Percentiles rank a stretch among this genome's conserved stretches.
phyloP scores from a whole-genome alignment of 2,329 filamentous ascomycete genomes.

The Aureobasidium pullulans region DNA sequence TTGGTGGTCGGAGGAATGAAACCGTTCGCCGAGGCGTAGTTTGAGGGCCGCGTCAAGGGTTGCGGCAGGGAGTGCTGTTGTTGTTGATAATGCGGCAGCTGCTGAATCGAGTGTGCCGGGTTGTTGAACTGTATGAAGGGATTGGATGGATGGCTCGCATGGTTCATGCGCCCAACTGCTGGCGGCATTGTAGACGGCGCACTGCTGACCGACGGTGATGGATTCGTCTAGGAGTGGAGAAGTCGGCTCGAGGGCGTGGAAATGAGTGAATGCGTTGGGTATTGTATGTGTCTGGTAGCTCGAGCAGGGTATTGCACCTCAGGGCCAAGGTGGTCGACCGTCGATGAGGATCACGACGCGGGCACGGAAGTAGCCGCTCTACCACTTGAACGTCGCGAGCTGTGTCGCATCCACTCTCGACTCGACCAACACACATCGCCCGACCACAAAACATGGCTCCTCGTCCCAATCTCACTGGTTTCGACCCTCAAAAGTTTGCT shows the following conservation, averaged over 20 bases:
- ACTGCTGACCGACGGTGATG: background rate
- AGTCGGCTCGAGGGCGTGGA: background rate
- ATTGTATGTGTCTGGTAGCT: background rate
- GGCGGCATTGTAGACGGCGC: slow-evolving; percentile 46
- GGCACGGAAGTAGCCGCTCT: background rate
- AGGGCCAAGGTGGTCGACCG: too few relatives aligned
- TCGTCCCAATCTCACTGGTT: slow-evolving; percentile 77
- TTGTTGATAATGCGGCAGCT: slow-evolving; percentile 33
- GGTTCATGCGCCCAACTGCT: slow-evolving; percentile 48
- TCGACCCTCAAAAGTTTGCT: slow-evolving; percentile 76
- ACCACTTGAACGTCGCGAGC: background rate
- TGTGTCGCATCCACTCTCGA: background rate
- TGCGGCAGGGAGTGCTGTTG: slow-evolving; percentile 35
- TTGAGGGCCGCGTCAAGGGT: slow-evolving; percentile 58
- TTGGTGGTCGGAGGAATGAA: slow-evolving; percentile 43
- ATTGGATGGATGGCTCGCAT: slow-evolving; percentile 50
- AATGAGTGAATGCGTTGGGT: background rate
- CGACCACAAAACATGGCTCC: slow-evolving; percentile 37
- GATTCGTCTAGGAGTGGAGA: too few relatives aligned
- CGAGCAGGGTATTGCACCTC: background rate
- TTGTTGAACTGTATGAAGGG: slow-evolving; percentile 51
- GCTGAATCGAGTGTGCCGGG: slow-evolving; percentile 39
- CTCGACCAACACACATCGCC: background rate
- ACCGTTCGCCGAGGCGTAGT: slow-evolving; percentile 50
- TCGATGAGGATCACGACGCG: background rate